Evolutionary conservation across 2,329 filamentous ascomycete species (phyloP).

Genomic region (Aspergillus sp.): DNA sequence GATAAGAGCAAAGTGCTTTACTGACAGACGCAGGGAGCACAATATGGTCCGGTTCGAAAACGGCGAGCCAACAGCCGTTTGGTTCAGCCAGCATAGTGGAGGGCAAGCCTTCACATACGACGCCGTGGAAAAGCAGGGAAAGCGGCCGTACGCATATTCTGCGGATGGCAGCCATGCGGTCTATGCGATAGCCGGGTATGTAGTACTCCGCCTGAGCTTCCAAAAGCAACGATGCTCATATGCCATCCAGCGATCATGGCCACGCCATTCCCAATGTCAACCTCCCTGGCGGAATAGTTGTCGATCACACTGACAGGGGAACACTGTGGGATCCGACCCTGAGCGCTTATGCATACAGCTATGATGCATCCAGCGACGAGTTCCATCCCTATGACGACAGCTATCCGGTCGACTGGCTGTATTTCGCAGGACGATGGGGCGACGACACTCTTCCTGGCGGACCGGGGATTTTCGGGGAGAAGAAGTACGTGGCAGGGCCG

Average conservation of each 20-base stretch:
- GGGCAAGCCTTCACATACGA: constrained; percentile 55
- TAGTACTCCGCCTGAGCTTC: not conserved
- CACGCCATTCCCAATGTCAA: constrained; percentile 54
- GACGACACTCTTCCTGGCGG: constrained; percentile 48
- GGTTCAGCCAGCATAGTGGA: constrained; percentile 54
- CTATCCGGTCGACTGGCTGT: constrained; percentile 46
- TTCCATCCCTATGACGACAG: constrained; percentile 41
- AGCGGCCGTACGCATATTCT: constrained; percentile 49
- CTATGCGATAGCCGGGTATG: constrained; percentile 47
- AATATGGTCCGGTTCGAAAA: constrained; percentile 57
- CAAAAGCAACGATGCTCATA: not conserved
- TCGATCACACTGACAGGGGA: constrained; percentile 48
- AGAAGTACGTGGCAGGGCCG: constrained; percentile 50
- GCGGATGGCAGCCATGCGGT: constrained; percentile 56
- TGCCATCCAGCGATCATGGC: constrained; percentile 43
- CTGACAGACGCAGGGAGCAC: constrained; percentile 44
- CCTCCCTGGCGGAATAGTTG: constrained; percentile 43
- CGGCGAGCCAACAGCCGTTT: constrained; percentile 46
- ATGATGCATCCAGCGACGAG: constrained; percentile 29
- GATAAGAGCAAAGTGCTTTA: too few species aligned
- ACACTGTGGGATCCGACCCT: constrained; percentile 52
- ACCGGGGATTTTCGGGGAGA: constrained; percentile 44
- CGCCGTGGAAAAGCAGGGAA: constrained; percentile 44
- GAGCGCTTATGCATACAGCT: constrained; percentile 49
- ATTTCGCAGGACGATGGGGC: constrained; percentile 53